Percentiles rank a stretch among this genome's conserved stretches.
These are phyloP conservation scores for Serendipita sp. DNA, from an alignment of 768 basidiomycete species.

Conservation along the genomic window DNA sequence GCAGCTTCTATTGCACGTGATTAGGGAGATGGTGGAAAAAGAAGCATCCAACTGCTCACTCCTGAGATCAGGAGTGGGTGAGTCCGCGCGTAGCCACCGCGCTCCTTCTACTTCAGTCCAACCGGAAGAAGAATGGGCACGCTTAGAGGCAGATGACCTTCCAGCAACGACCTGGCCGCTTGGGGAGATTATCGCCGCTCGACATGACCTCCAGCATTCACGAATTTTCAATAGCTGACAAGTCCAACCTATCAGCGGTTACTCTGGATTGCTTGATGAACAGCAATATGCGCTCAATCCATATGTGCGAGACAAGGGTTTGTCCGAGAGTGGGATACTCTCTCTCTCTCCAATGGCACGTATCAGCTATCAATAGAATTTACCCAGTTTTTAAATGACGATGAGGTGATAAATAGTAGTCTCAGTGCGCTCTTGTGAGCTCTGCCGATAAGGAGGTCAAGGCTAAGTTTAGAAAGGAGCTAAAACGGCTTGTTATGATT, in stretches of 20 bases:
- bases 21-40: constrained; percentile 48
- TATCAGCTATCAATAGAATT: too few species aligned
- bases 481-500: too few species aligned
- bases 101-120: constrained; percentile 10
- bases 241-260: too few species aligned
- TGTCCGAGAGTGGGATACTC: too few species aligned
- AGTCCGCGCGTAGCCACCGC: not conserved
- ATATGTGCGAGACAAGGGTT: not conserved
- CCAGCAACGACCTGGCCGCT: constrained; percentile 93
- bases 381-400: too few species aligned
- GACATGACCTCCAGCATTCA: constrained; percentile 92
- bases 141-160: not conserved
- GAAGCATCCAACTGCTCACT: constrained; percentile 32
- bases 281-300: not conserved
- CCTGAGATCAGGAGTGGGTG: constrained; percentile 26
- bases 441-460: too few species aligned
- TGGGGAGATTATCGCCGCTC: constrained; percentile 75
- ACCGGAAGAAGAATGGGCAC: constrained; percentile 13
- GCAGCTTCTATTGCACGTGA: constrained; percentile 61
- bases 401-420: too few species aligned
- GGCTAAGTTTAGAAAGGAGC: too few species aligned
- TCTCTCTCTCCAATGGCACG: too few species aligned
- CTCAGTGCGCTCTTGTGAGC: too few species aligned
- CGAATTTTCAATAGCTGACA: constrained; percentile 70
- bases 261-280: not conserved